Evolutionary conservation across 2,329 filamentous ascomycete genomes (phyloP).

Genomic region (Monosporascus sp.): DNA sequence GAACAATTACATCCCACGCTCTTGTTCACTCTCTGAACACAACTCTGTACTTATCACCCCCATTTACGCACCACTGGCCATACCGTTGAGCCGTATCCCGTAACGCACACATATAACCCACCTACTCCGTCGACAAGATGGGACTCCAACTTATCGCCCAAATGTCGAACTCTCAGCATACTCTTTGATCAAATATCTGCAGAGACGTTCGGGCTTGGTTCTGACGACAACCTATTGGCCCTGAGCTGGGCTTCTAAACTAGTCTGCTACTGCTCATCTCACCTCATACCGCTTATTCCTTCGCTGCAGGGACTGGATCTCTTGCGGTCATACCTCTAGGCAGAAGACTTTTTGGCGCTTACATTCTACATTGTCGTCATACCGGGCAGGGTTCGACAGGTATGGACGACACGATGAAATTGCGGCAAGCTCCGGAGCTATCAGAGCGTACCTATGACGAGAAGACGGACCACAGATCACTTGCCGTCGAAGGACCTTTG

Average conservation of each 20-base stretch:
- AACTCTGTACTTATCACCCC: neutral
- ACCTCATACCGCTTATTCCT: neutral
- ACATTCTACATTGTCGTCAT: neutral
- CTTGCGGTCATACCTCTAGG: neutral
- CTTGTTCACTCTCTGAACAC: neutral
- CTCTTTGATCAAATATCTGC: neutral
- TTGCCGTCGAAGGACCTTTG: neutral
- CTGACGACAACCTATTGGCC: neutral
- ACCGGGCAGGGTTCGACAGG: neutral
- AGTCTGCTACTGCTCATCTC: neutral
- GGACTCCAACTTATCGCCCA: neutral
- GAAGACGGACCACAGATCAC: slow-evolving; percentile 1
- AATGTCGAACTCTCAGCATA: neutral
- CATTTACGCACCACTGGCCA: too few species aligned
- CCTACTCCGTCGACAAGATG: neutral
- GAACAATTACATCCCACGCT: neutral
- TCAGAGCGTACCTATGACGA: neutral
- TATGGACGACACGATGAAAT: neutral
- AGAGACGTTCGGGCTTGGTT: neutral
- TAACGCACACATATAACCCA: neutral
- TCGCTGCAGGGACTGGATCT: neutral
- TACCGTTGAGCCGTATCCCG: too few species aligned
- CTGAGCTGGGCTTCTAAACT: neutral
- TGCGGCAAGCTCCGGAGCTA: neutral
- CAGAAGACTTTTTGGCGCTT: neutral